Percentiles rank a stretch among this genome's conserved stretches.
phyloP scores from a whole-genome alignment of 208 protist species.

The Trypanosomatidae sp. region DNA sequence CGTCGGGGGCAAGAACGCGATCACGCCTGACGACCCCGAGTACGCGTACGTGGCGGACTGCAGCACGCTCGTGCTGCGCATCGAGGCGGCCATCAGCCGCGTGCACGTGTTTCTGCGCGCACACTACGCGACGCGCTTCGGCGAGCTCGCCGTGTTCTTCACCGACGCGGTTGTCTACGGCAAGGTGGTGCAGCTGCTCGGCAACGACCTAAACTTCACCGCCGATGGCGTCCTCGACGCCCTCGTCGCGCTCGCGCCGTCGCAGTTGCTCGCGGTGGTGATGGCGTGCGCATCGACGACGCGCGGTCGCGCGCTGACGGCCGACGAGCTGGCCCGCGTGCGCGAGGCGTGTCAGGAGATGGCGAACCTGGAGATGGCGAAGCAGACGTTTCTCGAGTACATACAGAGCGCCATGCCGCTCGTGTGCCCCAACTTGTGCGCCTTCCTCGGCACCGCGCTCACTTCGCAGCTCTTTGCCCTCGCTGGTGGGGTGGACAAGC shows the following conservation, averaged over 20 bases:
- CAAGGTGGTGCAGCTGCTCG: slow-evolving; percentile 67
- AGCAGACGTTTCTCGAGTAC: slow-evolving; percentile 88
- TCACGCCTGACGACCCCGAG: slow-evolving; percentile 73
- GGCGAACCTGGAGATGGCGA: slow-evolving; percentile 82
- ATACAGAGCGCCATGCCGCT: slow-evolving; percentile 87
- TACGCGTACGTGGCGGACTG: slow-evolving; percentile 86
- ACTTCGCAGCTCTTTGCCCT: slow-evolving; percentile 87
- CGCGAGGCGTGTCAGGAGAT: slow-evolving; percentile 82
- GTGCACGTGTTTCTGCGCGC: slow-evolving; percentile 79
- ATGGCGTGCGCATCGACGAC: slow-evolving; percentile 83
- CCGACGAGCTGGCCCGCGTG: slow-evolving; percentile 45
- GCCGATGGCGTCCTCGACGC: slow-evolving; percentile 26
- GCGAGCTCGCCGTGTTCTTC: slow-evolving; percentile 83
- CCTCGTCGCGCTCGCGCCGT: slow-evolving; percentile 72
- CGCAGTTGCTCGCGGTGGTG: slow-evolving; percentile 75
- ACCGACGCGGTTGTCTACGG: slow-evolving; percentile 76
- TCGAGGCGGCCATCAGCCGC: slow-evolving; percentile 83
- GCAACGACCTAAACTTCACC: slow-evolving; percentile 74
- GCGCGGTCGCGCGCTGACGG: slow-evolving; percentile 36
- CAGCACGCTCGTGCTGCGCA: slow-evolving; percentile 67
- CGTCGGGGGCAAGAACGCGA: slow-evolving; percentile 50
- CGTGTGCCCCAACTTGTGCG: slow-evolving; percentile 86
- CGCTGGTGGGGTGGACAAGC: slow-evolving; percentile 48
- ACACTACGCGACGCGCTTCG: slow-evolving; percentile 80
- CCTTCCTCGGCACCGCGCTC: slow-evolving; percentile 84